phyloP scores from a whole-genome alignment of 805 yeast species.

The Isabelozyma rhagii region DNA sequence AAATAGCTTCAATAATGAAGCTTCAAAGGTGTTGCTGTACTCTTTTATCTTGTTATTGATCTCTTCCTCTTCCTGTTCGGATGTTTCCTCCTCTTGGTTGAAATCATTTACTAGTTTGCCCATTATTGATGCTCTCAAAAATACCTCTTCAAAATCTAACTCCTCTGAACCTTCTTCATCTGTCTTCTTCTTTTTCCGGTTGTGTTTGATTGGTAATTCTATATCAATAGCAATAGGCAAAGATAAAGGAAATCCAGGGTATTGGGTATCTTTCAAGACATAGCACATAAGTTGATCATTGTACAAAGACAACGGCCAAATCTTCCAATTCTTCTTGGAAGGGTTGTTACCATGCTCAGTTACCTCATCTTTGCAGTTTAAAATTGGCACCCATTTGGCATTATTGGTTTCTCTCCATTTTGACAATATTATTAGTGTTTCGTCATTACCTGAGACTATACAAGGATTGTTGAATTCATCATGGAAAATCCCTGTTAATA shows the following conservation, averaged over 20 bases:
- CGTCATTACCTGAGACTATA: slow-evolving; percentile 69
- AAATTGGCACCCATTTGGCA: slow-evolving; percentile 82
- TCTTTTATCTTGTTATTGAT: slow-evolving; percentile 48
- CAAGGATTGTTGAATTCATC: slow-evolving; percentile 90
- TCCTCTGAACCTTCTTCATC: slow-evolving; percentile 12
- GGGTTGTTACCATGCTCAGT: slow-evolving; percentile 48
- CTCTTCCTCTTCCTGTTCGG: slow-evolving; percentile 27
- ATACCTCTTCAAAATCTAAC: slow-evolving; percentile 57
- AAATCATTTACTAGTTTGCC: slow-evolving; percentile 64
- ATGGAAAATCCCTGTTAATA: slow-evolving; percentile 73
- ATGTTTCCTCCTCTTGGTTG: slow-evolving; percentile 19
- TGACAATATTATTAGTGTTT: slow-evolving; percentile 63
- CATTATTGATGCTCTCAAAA: slow-evolving; percentile 56
- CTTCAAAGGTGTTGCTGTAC: slow-evolving; percentile 64
- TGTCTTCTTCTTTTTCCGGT: slow-evolving; percentile 16
- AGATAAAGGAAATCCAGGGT: slow-evolving; percentile 84
- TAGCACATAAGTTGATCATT: slow-evolving; percentile 71
- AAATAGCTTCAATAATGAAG: slow-evolving; percentile 71
- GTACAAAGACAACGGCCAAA: slow-evolving; percentile 86
- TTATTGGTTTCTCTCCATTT: slow-evolving; percentile 78
- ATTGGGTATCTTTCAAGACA: slow-evolving; percentile 61
- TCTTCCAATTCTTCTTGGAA: slow-evolving; percentile 51
- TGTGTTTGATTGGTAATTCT: slow-evolving; percentile 54
- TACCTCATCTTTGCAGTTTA: slow-evolving; percentile 51
- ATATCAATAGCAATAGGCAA: slow-evolving; percentile 77